Percentiles rank a stretch among this genome's conserved stretches.
phyloP scores from a whole-genome alignment of 331 rosid species.

The Stylosanthes scabra region DNA sequence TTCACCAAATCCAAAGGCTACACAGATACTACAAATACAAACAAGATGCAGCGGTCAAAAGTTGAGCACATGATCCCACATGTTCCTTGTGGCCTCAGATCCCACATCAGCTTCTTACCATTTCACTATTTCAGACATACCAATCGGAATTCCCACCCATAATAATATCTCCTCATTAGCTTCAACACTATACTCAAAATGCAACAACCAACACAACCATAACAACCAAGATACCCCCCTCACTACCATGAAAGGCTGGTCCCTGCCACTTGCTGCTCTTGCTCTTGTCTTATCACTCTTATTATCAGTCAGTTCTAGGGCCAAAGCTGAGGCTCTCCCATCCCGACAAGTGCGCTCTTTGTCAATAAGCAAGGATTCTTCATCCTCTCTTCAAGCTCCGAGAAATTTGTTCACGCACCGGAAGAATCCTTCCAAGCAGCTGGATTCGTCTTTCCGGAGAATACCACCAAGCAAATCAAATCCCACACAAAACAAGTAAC shows the following conservation, averaged over 20 bases:
- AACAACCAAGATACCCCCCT: conserved; percentile 25
- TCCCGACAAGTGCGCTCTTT: conserved; percentile 37
- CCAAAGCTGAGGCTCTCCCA: conserved; percentile 42
- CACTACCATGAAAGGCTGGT: conserved; percentile 60
- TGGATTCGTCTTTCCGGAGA: conserved; percentile 55
- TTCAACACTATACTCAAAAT: conserved; percentile 34
- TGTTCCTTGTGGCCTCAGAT: conserved; percentile 63
- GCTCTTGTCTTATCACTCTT: conserved; percentile 53
- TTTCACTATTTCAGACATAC: conserved; percentile 7
- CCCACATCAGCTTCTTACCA: conserved; percentile 34
- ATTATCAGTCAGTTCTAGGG: conserved; percentile 42
- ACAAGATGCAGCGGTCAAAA: conserved; percentile 56
- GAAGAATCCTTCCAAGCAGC: conserved; percentile 53
- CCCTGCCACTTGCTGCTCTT: conserved; percentile 57
- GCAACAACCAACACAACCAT: conserved; percentile 30
- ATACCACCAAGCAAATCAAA: conserved; percentile 74
- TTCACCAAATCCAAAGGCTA: conserved; percentile 53
- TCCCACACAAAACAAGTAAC: conserved; percentile 78
- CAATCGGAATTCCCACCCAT: conserved; percentile 20
- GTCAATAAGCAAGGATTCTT: conserved; percentile 41
- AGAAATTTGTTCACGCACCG: conserved; percentile 42
- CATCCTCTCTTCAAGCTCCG: conserved; percentile 48
- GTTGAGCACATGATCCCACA: conserved; percentile 75
- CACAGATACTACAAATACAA: conserved; percentile 39
- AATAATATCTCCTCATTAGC: conserved; percentile 22